Evolutionary conservation across 257 asterid genomes (phyloP).

Genomic region (Galeopsis tetrahit): DNA sequence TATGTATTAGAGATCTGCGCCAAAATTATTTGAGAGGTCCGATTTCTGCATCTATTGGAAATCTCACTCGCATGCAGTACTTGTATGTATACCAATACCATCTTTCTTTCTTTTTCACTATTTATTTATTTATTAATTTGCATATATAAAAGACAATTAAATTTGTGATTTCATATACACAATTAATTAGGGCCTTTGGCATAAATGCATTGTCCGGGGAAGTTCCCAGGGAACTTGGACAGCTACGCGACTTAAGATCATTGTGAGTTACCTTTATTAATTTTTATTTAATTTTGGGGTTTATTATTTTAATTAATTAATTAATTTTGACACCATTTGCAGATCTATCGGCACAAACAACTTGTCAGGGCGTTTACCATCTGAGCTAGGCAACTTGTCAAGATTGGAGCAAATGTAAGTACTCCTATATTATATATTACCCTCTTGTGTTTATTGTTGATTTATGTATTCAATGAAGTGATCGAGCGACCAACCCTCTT

Average conservation of each 20-base stretch:
- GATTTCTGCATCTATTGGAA: slow-evolving; percentile 60
- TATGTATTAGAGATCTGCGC: slow-evolving; percentile 50
- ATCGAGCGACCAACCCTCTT: no score
- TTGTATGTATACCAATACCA: slow-evolving; percentile 44
- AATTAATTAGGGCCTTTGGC: slow-evolving; percentile 51
- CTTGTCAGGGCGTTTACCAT: slow-evolving; percentile 80
- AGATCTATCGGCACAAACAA: slow-evolving; percentile 63
- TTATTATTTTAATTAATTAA: background rate
- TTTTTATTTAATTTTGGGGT: background rate
- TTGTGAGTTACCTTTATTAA: slow-evolving; percentile 45
- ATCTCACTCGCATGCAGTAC: slow-evolving; percentile 64
- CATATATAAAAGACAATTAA: background rate
- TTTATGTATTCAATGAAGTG: no score
- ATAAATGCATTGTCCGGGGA: slow-evolving; percentile 73
- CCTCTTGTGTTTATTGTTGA: no score
- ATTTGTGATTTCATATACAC: background rate
- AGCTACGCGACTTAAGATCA: slow-evolving; percentile 59
- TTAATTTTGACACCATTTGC: slow-evolving; percentile 11
- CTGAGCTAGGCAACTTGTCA: slow-evolving; percentile 67
- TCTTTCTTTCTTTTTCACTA: background rate
- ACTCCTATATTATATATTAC: background rate
- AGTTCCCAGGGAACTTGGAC: slow-evolving; percentile 74
- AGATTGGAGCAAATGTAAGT: slow-evolving; percentile 58
- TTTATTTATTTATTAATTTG: background rate
- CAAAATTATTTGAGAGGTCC: slow-evolving; percentile 77